These are phyloP conservation scores for Apostasia shenzhenica DNA, from an alignment of 106 monocot genomes.

Conservation along the genomic window DNA sequence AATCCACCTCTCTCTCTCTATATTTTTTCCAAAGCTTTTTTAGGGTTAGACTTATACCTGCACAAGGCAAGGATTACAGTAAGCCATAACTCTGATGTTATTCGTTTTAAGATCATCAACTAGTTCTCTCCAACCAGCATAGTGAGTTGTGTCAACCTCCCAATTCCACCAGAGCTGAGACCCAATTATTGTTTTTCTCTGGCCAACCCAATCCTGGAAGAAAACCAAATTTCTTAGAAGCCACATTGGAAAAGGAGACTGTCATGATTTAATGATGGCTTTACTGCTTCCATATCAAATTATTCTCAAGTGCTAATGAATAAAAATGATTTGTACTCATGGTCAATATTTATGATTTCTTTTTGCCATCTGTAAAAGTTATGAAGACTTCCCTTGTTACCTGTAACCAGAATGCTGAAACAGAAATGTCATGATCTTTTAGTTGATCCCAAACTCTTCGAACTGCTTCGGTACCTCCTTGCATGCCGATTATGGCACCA, in stretches of 20 bases:
- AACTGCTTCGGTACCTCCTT: conserved; percentile 71
- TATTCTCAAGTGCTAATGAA: too few relatives aligned
- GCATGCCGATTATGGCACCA: conserved; percentile 84
- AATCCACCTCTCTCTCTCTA: too few relatives aligned
- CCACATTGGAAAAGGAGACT: neutral
- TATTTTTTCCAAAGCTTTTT: too few relatives aligned
- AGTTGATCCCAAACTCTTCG: conserved; percentile 61
- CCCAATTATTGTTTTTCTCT: conserved; percentile 79
- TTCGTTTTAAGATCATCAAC: conserved; percentile 43
- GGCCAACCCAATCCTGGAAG: conserved; percentile 86
- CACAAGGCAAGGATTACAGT: conserved; percentile 83
- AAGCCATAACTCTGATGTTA: conserved; percentile 64
- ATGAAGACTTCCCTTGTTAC: conserved; percentile 13
- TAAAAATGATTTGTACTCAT: too few relatives aligned
- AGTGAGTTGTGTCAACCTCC: conserved; percentile 60
- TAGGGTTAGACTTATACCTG: conserved; percentile 26
- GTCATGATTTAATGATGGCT: too few relatives aligned
- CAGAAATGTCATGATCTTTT: conserved; percentile 53
- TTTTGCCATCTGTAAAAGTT: too few relatives aligned
- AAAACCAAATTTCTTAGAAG: neutral
- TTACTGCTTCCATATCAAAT: too few relatives aligned
- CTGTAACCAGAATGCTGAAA: conserved; percentile 90
- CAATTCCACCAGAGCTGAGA: conserved; percentile 96
- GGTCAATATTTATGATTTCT: too few relatives aligned
- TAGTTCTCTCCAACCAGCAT: conserved; percentile 52